A percentile compares a stretch with the other conserved stretches of the same genome.
Conservation (phyloP, 2,329 filamentous ascomycete species). For the Penicillium sp. region DNA sequence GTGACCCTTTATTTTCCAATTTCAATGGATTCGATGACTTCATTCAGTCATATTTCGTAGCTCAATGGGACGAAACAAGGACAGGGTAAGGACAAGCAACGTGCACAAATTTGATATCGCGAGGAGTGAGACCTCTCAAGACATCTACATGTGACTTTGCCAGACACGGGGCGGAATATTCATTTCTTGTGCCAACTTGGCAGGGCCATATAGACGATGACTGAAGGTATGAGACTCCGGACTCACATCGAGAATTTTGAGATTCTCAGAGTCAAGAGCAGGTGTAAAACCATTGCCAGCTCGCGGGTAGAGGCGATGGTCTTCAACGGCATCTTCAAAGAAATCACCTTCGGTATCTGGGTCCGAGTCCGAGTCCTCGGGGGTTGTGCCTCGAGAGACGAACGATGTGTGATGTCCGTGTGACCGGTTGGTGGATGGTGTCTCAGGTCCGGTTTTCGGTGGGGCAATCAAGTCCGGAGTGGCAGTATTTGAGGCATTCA, state of each 20-base stretch:
- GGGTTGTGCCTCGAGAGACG: conserved; percentile 8
- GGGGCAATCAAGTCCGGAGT: too few species aligned
- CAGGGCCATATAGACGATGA: conserved; percentile 46
- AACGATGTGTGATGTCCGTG: neutral
- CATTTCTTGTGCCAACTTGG: conserved; percentile 13
- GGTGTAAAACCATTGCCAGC: conserved; percentile 65
- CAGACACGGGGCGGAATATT: neutral
- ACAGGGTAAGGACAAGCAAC: neutral
- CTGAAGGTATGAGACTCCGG: conserved; percentile 60
- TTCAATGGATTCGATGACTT: neutral
- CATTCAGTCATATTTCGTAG: neutral
- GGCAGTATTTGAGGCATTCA: too few species aligned
- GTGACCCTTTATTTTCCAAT: neutral
- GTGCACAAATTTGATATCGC: neutral
- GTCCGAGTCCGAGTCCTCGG: conserved; percentile 37
- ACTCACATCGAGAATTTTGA: conserved; percentile 66
- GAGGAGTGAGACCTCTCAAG: neutral
- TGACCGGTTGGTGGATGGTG: neutral
- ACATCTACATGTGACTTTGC: neutral
- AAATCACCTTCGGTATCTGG: conserved; percentile 41
- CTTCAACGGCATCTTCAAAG: conserved; percentile 52
- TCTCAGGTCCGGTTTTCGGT: neutral
- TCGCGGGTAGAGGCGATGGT: conserved; percentile 65
- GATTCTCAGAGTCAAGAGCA: conserved; percentile 60
- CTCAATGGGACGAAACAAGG: neutral